phyloP scores from a whole-genome alignment of 768 basidiomycete genomes.

The Trametes elegans region DNA sequence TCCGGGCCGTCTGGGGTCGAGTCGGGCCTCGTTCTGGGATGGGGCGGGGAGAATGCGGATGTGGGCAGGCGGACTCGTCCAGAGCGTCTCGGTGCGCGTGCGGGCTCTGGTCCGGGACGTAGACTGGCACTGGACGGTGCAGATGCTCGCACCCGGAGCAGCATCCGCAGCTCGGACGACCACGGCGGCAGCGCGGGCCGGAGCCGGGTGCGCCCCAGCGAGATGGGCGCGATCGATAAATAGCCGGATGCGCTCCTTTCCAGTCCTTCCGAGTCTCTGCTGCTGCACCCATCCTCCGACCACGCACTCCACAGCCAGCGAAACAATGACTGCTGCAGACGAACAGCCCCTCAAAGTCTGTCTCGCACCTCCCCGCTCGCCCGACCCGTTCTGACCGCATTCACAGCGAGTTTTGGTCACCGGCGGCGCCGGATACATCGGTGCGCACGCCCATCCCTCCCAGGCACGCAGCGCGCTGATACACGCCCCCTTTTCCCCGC shows the following conservation, averaged over 20 bases:
- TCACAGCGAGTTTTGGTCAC: constrained; percentile 63
- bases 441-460: constrained; percentile 40
- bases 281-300: neutral
- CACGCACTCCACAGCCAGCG: neutral
- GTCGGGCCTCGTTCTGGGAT: constrained; percentile 1
- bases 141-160: neutral
- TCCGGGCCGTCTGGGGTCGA: neutral
- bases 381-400: constrained; percentile 2
- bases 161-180: no score
- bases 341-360: constrained; percentile 22
- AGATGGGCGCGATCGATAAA: constrained; percentile 13
- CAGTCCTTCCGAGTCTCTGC: constrained; percentile 14
- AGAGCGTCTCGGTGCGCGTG: neutral
- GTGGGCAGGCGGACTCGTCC: neutral
- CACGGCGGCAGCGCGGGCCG: constrained; percentile 8
- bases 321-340: constrained; percentile 14
- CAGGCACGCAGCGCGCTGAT: constrained; percentile 14
- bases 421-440: constrained; percentile 90
- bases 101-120: neutral
- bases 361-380: neutral
- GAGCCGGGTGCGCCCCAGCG: neutral
- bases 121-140: neutral
- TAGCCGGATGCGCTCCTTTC: neutral
- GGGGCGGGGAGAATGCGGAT: neutral
- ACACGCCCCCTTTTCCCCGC: constrained; percentile 8